A percentile compares a stretch with the other conserved stretches of the same genome.
Evolutionary conservation across 768 basidiomycete species (phyloP).

Genomic region (Tremella fuciformis): DNA sequence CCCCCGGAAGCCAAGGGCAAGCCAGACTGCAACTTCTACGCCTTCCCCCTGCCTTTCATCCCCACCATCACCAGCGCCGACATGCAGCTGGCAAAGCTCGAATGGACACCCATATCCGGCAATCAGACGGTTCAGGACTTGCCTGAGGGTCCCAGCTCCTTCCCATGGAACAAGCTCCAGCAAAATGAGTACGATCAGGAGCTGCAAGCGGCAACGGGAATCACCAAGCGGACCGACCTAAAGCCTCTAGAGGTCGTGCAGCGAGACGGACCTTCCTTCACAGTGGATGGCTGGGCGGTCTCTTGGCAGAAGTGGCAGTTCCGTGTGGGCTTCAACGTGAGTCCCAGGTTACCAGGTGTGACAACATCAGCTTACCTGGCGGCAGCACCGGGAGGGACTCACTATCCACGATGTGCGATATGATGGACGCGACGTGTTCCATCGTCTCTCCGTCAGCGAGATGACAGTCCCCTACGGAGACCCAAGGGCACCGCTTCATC

Average conservation of each 20-base stretch:
- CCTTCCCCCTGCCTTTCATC: slow-evolving; percentile 21
- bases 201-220: background rate
- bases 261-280: slow-evolving; percentile 58
- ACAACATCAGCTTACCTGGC: background rate
- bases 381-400: slow-evolving; percentile 30
- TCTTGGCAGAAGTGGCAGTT: slow-evolving; percentile 93
- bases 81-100: slow-evolving; percentile 41
- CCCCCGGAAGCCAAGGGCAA: slow-evolving; percentile 5
- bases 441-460: slow-evolving; percentile 32
- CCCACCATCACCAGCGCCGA: slow-evolving; percentile 15
- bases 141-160: slow-evolving; percentile 61
- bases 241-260: slow-evolving; percentile 14
- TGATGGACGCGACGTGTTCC: slow-evolving; percentile 33
- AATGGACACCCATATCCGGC: slow-evolving; percentile 32
- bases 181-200: slow-evolving; percentile 7
- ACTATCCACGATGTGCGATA: slow-evolving; percentile 36
- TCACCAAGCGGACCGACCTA: slow-evolving; percentile 6
- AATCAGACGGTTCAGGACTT: background rate
- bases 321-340: slow-evolving; percentile 17
- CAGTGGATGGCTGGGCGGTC: slow-evolving; percentile 69
- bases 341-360: background rate
- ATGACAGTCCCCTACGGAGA: slow-evolving; percentile 46
- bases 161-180: background rate
- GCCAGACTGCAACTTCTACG: slow-evolving; percentile 27
- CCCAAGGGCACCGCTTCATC: slow-evolving; percentile 26